Conservation (phyloP, 345 rosid species). For the Euphorbia tirucalli region DNA sequence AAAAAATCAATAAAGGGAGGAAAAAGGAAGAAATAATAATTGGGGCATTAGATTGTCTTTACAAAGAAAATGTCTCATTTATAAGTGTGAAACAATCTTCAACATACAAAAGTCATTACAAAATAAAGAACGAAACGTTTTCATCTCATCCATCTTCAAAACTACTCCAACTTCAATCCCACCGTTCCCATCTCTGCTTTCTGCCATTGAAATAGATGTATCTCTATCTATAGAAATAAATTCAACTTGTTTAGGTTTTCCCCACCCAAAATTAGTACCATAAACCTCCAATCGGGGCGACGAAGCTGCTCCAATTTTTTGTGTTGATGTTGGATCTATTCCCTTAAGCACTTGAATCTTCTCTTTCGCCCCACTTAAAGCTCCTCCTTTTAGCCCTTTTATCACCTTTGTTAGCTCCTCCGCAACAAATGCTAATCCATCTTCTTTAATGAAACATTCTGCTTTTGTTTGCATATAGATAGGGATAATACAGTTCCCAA, state of each 20-base stretch:
- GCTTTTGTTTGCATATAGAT: background rate
- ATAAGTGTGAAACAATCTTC: too few relatives aligned
- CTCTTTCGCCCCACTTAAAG: background rate
- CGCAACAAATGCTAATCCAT: background rate
- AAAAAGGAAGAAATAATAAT: too few relatives aligned
- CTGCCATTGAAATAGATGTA: constrained; percentile 1
- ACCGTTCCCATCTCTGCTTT: constrained; percentile 11
- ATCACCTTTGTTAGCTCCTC: background rate
- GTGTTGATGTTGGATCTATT: background rate
- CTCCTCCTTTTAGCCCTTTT: background rate
- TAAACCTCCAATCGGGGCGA: constrained; percentile 6
- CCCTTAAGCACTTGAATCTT: background rate
- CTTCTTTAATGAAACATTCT: background rate
- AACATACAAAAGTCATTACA: too few relatives aligned
- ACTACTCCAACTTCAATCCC: constrained; percentile 17
- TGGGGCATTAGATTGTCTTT: too few relatives aligned
- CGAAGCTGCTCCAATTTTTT: constrained; percentile 16
- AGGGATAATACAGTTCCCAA: background rate
- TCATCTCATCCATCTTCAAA: constrained; percentile 21
- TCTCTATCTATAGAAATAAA: background rate
- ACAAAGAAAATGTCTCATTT: too few relatives aligned
- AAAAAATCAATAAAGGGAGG: too few relatives aligned
- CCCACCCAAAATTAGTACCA: too few relatives aligned
- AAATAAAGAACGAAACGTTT: constrained; percentile 12
- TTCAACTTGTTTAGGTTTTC: constrained; percentile 15